phyloP scores from a whole-genome alignment of 1,284 basidiomycete species.

The Earliella scabrosa region DNA sequence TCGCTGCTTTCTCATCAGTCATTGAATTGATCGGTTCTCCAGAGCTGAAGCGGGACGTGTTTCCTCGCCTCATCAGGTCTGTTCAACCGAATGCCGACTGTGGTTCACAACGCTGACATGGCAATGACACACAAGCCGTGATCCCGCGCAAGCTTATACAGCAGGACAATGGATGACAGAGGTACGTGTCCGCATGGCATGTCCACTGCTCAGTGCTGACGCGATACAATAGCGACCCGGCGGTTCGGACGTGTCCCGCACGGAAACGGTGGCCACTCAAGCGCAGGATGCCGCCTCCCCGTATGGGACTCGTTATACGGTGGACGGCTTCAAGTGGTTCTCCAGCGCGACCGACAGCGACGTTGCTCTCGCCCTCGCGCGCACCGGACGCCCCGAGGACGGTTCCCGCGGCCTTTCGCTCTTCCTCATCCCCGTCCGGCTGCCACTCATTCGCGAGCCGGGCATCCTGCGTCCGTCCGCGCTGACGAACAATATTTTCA shows the following conservation, averaged over 20 bases:
- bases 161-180: slow-evolving; percentile 90
- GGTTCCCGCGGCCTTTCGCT: slow-evolving; percentile 73
- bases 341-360: slow-evolving; percentile 82
- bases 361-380: slow-evolving; percentile 71
- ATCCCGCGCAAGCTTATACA: slow-evolving; percentile 67
- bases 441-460: slow-evolving; percentile 50
- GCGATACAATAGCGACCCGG: slow-evolving; percentile 59
- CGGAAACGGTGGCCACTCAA: slow-evolving; percentile 66
- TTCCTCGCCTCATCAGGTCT: slow-evolving; percentile 65
- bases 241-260: slow-evolving; percentile 78
- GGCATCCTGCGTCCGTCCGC: slow-evolving; percentile 46
- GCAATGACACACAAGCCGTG: slow-evolving; percentile 47
- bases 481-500: slow-evolving; percentile 68
- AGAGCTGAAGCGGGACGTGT: slow-evolving; percentile 58
- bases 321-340: slow-evolving; percentile 85
- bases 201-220: background rate
- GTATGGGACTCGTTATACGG: slow-evolving; percentile 56
- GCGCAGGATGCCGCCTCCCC: slow-evolving; percentile 34
- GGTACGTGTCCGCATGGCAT: slow-evolving; percentile 37
- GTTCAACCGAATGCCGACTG: background rate
- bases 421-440: slow-evolving; percentile 69
- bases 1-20: slow-evolving; percentile 43
- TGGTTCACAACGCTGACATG: background rate
- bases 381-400: slow-evolving; percentile 55
- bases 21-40: slow-evolving; percentile 68